phyloP scores from a whole-genome alignment of 2,329 filamentous ascomycete species.

The Beauveria bassiana region DNA sequence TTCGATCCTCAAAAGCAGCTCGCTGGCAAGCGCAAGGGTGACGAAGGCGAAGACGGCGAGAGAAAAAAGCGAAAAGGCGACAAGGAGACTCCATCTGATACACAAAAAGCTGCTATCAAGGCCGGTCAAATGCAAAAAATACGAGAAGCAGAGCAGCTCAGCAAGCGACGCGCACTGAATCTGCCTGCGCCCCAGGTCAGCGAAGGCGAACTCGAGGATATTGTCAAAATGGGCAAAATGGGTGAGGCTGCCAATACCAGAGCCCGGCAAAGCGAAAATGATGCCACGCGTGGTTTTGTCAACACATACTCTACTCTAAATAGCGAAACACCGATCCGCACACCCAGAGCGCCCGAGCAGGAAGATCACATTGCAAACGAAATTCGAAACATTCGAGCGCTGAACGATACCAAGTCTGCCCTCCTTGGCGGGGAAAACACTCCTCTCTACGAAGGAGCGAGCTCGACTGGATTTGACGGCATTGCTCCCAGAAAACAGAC shows the following conservation, averaged over 20 bases:
- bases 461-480: slow-evolving; percentile 82
- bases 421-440: slow-evolving; percentile 91
- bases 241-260: slow-evolving; percentile 76
- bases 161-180: slow-evolving; percentile 76
- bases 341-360: slow-evolving; percentile 81
- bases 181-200: slow-evolving; percentile 86
- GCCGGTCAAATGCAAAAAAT: slow-evolving; percentile 93
- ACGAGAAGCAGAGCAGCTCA: slow-evolving; percentile 92
- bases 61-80: slow-evolving; percentile 87
- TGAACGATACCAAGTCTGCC: slow-evolving; percentile 91
- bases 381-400: slow-evolving; percentile 82
- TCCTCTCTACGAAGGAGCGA: slow-evolving; percentile 70
- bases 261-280: slow-evolving; percentile 72
- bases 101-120: slow-evolving; percentile 80
- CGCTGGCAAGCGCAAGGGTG: slow-evolving; percentile 86
- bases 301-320: slow-evolving; percentile 81
- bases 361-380: slow-evolving; percentile 97
- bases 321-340: slow-evolving; percentile 79
- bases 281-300: slow-evolving; percentile 76
- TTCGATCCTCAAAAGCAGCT: slow-evolving; percentile 91
- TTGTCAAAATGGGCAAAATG: slow-evolving; percentile 96
- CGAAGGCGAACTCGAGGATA: slow-evolving; percentile 89
- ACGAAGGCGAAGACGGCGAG: slow-evolving; percentile 73
- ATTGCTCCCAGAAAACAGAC: slow-evolving; percentile 72
- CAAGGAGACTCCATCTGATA: slow-evolving; percentile 69